Conservation (phyloP, 768 basidiomycete genomes). For the Phanerochaete sordida region DNA sequence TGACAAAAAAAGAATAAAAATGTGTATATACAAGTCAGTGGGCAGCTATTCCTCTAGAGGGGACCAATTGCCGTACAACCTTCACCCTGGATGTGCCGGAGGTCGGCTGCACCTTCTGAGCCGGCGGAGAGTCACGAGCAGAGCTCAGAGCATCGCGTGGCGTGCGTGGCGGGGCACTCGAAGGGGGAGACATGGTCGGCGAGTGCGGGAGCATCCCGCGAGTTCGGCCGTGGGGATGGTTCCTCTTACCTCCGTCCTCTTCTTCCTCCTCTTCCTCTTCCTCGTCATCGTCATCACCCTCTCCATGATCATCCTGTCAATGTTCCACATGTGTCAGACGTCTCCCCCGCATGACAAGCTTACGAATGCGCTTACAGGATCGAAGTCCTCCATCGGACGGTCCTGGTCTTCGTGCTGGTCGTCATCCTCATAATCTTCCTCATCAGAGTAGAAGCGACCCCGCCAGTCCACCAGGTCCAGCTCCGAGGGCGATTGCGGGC, state of each 20-base stretch:
- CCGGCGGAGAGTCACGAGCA: constrained; percentile 4
- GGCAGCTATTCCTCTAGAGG: constrained; percentile 25
- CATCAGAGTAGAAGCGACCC: constrained; percentile 84
- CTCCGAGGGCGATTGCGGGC: constrained; percentile 78
- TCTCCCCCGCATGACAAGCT: not conserved
- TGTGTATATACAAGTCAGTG: constrained; percentile 5
- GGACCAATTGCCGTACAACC: constrained; percentile 45
- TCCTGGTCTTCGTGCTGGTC: constrained; percentile 46
- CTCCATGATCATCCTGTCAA: constrained; percentile 32
- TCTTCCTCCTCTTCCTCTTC: constrained; percentile 54
- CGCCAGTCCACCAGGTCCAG: constrained; percentile 88
- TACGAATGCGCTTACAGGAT: constrained; percentile 51
- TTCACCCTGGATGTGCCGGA: constrained; percentile 29
- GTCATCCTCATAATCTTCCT: constrained; percentile 60
- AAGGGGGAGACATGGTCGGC: constrained; percentile 47
- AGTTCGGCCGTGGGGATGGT: constrained; percentile 7
- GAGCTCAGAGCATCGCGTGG: constrained; percentile 34
- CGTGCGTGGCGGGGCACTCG: constrained; percentile 42
- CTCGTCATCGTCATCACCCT: constrained; percentile 47
- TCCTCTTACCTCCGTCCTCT: constrained; percentile 29
- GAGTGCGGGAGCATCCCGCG: constrained; percentile 24
- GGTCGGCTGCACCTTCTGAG: constrained; percentile 6
- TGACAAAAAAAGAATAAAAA: not conserved
- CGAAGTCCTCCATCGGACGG: constrained; percentile 84
- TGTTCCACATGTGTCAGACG: not conserved